Evolutionary conservation across 2,329 filamentous ascomycete species (phyloP).

Genomic region (Fusarium sambucinum): DNA sequence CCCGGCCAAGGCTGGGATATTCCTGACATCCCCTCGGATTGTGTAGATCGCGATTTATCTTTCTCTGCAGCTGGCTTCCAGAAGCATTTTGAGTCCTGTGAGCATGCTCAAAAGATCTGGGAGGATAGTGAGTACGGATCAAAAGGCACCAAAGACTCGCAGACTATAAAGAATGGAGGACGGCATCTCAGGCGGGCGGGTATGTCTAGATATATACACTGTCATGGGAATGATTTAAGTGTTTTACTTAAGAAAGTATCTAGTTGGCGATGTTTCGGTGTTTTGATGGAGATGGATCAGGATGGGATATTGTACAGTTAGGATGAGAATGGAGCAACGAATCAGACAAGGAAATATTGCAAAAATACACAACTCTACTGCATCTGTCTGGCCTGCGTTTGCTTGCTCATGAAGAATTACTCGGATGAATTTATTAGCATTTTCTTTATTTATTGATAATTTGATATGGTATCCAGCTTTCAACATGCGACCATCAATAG

Average conservation of each 20-base stretch:
- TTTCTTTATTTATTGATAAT: too few species aligned
- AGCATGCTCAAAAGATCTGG: slow-evolving; percentile 8
- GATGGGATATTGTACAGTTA: too few species aligned
- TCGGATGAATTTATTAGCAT: not conserved
- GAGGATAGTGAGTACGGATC: not conserved
- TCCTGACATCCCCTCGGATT: not conserved
- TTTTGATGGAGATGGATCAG: too few species aligned
- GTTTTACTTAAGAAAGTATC: not conserved
- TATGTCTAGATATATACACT: not conserved
- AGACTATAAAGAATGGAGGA: not conserved
- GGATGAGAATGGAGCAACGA: too few species aligned
- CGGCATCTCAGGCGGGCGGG: not conserved
- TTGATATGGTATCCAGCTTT: not conserved
- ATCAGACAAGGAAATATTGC: too few species aligned
- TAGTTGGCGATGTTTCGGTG: too few species aligned
- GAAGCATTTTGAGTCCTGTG: slow-evolving; percentile 11
- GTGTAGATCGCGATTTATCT: not conserved
- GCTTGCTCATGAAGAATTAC: too few species aligned
- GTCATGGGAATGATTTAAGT: not conserved
- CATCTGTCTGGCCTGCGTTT: too few species aligned
- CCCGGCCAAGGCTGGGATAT: too few species aligned
- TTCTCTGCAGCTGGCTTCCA: slow-evolving; percentile 4
- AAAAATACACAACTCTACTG: too few species aligned
- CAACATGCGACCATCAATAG: not conserved
- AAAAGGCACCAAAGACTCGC: not conserved